These are phyloP conservation scores for Herpetospermum pedunculosum DNA, from an alignment of 306 rosid species.

Conservation along the genomic window DNA sequence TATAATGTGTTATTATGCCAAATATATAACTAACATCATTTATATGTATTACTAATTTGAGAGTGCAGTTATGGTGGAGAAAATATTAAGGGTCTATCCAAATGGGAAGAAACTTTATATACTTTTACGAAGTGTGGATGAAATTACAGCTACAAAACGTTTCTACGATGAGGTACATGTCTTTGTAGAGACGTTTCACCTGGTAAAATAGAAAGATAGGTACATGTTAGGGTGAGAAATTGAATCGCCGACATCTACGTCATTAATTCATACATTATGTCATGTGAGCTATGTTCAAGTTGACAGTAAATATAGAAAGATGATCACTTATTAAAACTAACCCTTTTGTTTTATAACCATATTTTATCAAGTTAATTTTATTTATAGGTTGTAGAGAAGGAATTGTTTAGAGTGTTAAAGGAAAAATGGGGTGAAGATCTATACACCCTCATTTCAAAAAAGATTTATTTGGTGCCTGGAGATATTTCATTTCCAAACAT, in stretches of 20 bases:
- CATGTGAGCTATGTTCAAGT: no score
- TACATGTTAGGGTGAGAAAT: no score
- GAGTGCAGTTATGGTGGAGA: slow-evolving; percentile 57
- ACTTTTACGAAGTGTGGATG: slow-evolving; percentile 52
- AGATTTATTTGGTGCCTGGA: slow-evolving; percentile 45
- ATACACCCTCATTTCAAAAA: slow-evolving; percentile 30
- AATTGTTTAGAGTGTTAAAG: slow-evolving; percentile 43
- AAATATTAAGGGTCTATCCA: slow-evolving; percentile 62
- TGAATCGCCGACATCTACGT: no score
- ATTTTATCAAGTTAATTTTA: no score
- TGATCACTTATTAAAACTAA: no score
- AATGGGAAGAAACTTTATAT: slow-evolving; percentile 66
- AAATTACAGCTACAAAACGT: slow-evolving; percentile 36
- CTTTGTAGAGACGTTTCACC: no score
- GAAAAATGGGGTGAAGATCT: slow-evolving; percentile 42
- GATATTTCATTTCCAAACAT: slow-evolving; percentile 39
- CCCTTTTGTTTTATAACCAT: no score
- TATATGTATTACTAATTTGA: not conserved
- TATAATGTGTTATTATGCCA: not conserved
- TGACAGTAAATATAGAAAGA: no score
- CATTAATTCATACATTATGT: no score
- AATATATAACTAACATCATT: not conserved
- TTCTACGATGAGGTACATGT: slow-evolving; percentile 42
- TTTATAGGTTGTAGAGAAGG: slow-evolving; percentile 47
- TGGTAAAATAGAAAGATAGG: no score